Base-by-base conservation (phyloP, 148 eudicot species). In the Fagopyrum tataricum region DNA sequence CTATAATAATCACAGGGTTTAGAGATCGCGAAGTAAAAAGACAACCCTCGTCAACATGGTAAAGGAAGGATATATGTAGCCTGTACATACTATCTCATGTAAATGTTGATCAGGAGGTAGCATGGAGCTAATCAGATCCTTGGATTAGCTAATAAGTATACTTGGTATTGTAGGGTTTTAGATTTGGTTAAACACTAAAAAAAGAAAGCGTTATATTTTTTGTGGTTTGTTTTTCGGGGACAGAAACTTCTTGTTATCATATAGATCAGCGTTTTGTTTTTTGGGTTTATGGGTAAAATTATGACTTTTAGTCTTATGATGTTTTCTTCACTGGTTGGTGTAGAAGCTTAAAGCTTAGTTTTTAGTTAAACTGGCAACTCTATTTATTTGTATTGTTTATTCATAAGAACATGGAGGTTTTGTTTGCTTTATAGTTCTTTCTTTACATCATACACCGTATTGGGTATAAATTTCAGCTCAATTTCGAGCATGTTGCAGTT, bases 1-100 rank as follows among this genome's bases (percentile, higher is more conserved):
- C 75, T 92, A 88, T 86, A 88, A 85, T 74, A 88, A 85, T 74
- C 82, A 84, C 53, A 84, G 81, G 80, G 81, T 62, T 75, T 78
- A 77, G 79, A 26, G 42, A 72, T 31, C 23, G 8, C 15, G 18
- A 62, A 62, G 68, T 7, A 62, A 31, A 31, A 31, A 62, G 41
- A 64, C 69, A 15, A 64, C 9, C 31, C 67, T 5, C 23, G 17
- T 12, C 15, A 15, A 31, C 7, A 64, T 64, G 42, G 31, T 64
- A 37, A 64, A 64, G 69, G 10, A 39, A 39, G 26, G 44, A 64
- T 37, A 43, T 64, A 64, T 37, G 69, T 64, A 64, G 69, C 44
- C 43, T 64, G 69, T 64, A 64, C 44, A 64, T 64, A 64, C 43
- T n/a, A 43, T 64, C 39, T 59, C 42, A 37, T 64, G 69, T 64